phyloP scores from a whole-genome alignment of 73 alveolate genomes.

The Paramecium tetraurelia region DNA sequence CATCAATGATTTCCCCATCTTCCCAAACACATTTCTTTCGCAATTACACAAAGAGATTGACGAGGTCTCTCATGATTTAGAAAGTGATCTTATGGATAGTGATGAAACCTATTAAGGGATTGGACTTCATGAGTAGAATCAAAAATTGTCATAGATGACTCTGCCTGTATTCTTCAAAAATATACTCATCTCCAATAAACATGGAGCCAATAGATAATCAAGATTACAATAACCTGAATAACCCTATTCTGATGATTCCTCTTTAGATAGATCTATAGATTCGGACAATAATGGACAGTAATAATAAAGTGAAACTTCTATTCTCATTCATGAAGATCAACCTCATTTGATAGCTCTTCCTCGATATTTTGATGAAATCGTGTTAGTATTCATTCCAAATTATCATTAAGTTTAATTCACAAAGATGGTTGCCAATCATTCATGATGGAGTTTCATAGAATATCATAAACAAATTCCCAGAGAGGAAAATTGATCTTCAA shows the following conservation, averaged over 20 bases:
- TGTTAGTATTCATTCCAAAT: background rate
- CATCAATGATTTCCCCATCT: background rate
- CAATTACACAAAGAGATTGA: background rate
- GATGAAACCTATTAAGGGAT: constrained; percentile 25
- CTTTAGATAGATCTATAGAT: constrained; percentile 2
- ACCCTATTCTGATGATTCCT: constrained; percentile 14
- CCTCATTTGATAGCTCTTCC: constrained; percentile 40
- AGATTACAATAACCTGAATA: constrained; percentile 40
- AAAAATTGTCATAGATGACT: constrained; percentile 18
- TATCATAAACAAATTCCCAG: background rate
- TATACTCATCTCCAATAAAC: background rate
- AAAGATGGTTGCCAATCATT: constrained; percentile 16
- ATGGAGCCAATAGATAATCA: constrained; percentile 30
- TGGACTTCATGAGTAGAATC: constrained; percentile 23
- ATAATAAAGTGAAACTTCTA: background rate
- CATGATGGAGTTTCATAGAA: background rate
- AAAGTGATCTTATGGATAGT: constrained; percentile 50
- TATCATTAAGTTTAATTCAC: background rate
- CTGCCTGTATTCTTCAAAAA: constrained; percentile 31
- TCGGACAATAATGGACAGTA: background rate
- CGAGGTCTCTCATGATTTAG: constrained; percentile 29
- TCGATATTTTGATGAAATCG: constrained; percentile 44
- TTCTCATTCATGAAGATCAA: constrained; percentile 18
- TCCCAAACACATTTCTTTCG: constrained; percentile 28
- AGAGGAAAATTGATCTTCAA: constrained; percentile 18